Evolutionary conservation across 1,139 yeast species (phyloP).

Genomic region (Saccharomycopsis phalli): DNA sequence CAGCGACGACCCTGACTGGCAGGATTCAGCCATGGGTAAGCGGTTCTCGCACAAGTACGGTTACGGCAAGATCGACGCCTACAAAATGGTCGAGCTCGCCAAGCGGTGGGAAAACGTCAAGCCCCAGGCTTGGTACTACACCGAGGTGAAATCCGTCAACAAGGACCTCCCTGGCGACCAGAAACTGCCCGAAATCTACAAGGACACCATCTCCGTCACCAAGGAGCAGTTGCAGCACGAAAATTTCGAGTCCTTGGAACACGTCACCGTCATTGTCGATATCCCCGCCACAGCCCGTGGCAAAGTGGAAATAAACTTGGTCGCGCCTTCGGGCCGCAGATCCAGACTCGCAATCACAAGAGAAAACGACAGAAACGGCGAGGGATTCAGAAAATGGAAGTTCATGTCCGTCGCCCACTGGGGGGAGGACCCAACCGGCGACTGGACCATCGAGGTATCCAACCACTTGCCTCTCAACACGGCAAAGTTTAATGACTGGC

Average conservation of each 20-base stretch:
- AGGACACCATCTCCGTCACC: constrained; percentile 30
- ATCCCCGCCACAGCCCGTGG: constrained; percentile 65
- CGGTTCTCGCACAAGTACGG: constrained; percentile 83
- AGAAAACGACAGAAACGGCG: constrained; percentile 41
- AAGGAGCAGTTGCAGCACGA: constrained; percentile 41
- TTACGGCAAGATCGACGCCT: constrained; percentile 88
- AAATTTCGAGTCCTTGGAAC: constrained; percentile 72
- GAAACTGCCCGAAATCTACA: constrained; percentile 22
- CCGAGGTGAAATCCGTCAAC: constrained; percentile 26
- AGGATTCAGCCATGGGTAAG: constrained; percentile 46
- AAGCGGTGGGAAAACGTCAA: constrained; percentile 73
- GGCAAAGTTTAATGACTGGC: constrained; percentile 61
- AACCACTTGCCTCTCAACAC: constrained; percentile 33
- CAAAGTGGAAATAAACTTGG: constrained; percentile 50
- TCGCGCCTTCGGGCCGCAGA: constrained; percentile 66
- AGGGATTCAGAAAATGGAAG: constrained; percentile 77
- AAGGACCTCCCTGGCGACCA: constrained; percentile 21
- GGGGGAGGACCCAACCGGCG: constrained; percentile 83
- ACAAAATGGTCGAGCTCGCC: constrained; percentile 64
- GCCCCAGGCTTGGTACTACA: constrained; percentile 80
- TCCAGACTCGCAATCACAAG: constrained; percentile 76
- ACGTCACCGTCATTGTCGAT: constrained; percentile 73
- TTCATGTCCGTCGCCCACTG: constrained; percentile 98
- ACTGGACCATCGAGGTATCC: constrained; percentile 67
- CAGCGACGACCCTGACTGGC: constrained; percentile 64